phyloP scores from a whole-genome alignment of 345 rosid species.

The Dimocarpus longan region DNA sequence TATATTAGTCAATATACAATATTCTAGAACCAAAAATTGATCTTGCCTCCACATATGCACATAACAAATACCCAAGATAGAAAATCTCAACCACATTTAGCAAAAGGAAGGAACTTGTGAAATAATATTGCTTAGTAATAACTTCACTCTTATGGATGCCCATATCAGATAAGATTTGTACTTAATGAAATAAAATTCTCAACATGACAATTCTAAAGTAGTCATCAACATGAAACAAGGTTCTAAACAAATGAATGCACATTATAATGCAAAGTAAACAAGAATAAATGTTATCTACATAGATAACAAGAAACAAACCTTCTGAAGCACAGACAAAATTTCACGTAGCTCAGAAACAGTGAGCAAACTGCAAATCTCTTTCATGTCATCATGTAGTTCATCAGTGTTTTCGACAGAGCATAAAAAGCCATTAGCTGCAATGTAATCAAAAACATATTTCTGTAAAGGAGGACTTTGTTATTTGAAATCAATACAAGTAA shows the following conservation, averaged over 20 bases:
- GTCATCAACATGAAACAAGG: not conserved
- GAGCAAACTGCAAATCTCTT: slow-evolving; percentile 57
- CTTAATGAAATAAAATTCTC: not conserved
- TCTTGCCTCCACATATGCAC: not conserved
- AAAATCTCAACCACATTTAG: not conserved
- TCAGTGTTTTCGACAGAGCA: slow-evolving; percentile 40
- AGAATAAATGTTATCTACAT: not conserved
- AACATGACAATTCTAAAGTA: not conserved
- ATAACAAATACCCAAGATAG: not conserved
- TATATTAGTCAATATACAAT: not conserved
- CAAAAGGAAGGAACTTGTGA: not conserved
- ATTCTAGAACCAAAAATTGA: too few species aligned
- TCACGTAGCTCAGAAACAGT: slow-evolving; percentile 70
- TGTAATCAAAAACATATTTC: slow-evolving; percentile 21
- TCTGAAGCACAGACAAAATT: slow-evolving; percentile 48
- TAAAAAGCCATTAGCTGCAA: slow-evolving; percentile 62
- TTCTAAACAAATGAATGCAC: slow-evolving; percentile 9
- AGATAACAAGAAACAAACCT: slow-evolving; percentile 45
- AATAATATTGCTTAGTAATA: not conserved
- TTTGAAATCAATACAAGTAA: not conserved
- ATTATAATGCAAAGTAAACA: not conserved
- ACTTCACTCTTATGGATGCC: not conserved
- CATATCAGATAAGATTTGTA: not conserved
- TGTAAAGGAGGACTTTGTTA: slow-evolving; percentile 6
- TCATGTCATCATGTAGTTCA: slow-evolving; percentile 45